A percentile compares a stretch with the other conserved stretches of the same genome.
Evolutionary conservation across 257 asterid genomes (phyloP).

Genomic region (Plectranthus barbatus): DNA sequence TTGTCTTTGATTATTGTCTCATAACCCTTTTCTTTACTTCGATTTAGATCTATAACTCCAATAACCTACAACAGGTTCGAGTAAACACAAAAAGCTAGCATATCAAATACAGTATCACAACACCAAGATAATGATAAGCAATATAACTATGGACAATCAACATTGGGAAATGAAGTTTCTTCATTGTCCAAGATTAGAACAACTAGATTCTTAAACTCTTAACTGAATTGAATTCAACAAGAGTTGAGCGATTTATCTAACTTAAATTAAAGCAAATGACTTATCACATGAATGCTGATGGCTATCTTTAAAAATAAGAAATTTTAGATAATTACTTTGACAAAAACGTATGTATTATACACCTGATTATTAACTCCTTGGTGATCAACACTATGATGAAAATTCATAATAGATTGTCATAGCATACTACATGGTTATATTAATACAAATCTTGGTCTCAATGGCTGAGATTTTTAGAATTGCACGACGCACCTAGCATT

Average conservation of each 20-base stretch:
- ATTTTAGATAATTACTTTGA: background rate
- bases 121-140: slow-evolving; percentile 2
- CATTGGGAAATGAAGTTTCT: background rate
- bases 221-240: background rate
- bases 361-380: background rate
- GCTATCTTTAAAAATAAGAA: background rate
- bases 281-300: background rate
- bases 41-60: slow-evolving; percentile 77
- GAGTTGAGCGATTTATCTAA: background rate
- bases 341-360: background rate
- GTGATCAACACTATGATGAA: background rate
- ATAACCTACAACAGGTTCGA: slow-evolving; percentile 46
- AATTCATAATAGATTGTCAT: background rate
- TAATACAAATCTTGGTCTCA: background rate
- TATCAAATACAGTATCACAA: background rate
- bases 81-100: slow-evolving; percentile 10
- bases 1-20: slow-evolving; percentile 88
- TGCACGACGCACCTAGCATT: too few species aligned
- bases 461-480: too few species aligned
- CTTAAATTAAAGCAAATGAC: background rate
- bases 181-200: background rate
- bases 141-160: background rate
- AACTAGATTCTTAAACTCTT: background rate
- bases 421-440: background rate
- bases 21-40: slow-evolving; percentile 86